A percentile compares a stretch with the other conserved stretches of the same genome.
These are phyloP conservation scores for Suhomyces faveliae DNA, from an alignment of 805 yeast species.

Conservation along the genomic window DNA sequence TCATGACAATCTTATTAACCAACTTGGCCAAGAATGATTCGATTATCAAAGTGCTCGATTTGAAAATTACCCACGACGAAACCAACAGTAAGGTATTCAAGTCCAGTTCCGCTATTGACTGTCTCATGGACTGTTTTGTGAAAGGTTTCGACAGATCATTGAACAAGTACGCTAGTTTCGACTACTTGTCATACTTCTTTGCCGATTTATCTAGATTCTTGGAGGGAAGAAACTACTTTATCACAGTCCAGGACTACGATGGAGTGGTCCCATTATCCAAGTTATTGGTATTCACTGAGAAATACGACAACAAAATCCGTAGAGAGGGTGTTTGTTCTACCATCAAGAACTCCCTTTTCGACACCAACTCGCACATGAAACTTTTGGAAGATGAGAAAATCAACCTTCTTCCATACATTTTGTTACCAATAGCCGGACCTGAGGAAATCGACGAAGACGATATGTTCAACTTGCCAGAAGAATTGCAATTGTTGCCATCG, in stretches of 20 bases:
- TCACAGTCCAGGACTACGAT: constrained; percentile 70
- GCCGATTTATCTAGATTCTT: constrained; percentile 82
- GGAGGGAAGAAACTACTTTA: constrained; percentile 74
- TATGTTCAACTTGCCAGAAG: constrained; percentile 83
- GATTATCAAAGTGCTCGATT: constrained; percentile 51
- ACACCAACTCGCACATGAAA: constrained; percentile 61
- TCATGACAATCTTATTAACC: constrained; percentile 78
- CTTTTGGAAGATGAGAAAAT: constrained; percentile 61
- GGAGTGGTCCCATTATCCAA: constrained; percentile 77
- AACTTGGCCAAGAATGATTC: constrained; percentile 79
- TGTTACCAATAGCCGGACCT: constrained; percentile 79
- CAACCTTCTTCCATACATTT: constrained; percentile 75
- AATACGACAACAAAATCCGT: constrained; percentile 72
- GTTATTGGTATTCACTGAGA: constrained; percentile 77
- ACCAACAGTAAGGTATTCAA: constrained; percentile 51
- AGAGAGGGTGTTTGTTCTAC: constrained; percentile 93
- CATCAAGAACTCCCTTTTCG: constrained; percentile 85
- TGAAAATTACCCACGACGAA: constrained; percentile 28
- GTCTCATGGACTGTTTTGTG: constrained; percentile 85
- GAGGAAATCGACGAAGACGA: constrained; percentile 80
- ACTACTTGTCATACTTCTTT: constrained; percentile 82
- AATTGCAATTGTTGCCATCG: constrained; percentile 72
- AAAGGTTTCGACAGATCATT: constrained; percentile 73
- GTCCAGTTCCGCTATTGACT: constrained; percentile 63
- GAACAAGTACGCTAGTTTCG: constrained; percentile 72